These are phyloP conservation scores for Lepidium sativum DNA, from an alignment of 345 rosid species.

Conservation along the genomic window DNA sequence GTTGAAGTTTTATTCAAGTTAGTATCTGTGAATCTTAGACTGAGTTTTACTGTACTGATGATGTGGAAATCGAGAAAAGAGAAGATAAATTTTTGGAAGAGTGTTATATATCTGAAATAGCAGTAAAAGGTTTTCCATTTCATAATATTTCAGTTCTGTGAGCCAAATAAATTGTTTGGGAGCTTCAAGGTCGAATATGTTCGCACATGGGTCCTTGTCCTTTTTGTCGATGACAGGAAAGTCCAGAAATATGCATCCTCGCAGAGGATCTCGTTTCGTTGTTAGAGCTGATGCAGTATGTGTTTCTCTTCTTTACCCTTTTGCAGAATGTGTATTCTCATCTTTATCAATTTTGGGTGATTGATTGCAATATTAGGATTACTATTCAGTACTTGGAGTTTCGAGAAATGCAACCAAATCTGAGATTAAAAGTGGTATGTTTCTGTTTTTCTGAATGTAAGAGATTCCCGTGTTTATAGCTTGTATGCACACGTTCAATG, in stretches of 20 bases:
- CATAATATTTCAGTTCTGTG: conserved; percentile 31
- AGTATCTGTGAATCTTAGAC: neutral
- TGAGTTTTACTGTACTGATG: neutral
- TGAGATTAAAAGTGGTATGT: conserved; percentile 86
- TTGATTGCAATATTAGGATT: conserved; percentile 45
- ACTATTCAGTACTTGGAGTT: conserved; percentile 83
- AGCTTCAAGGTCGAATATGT: conserved; percentile 55
- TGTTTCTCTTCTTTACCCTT: conserved; percentile 12
- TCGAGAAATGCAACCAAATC: conserved; percentile 85
- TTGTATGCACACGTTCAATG: neutral
- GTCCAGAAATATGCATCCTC: conserved; percentile 35
- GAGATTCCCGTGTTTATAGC: neutral
- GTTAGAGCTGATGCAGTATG: conserved; percentile 86
- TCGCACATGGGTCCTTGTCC: conserved; percentile 47
- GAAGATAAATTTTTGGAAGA: neutral
- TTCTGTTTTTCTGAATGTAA: neutral
- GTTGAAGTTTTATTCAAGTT: neutral
- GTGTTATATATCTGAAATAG: neutral
- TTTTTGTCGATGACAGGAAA: conserved; percentile 32
- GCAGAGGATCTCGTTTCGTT: conserved; percentile 47
- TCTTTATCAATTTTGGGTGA: neutral
- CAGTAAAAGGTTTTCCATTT: neutral
- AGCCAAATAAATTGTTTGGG: conserved; percentile 43
- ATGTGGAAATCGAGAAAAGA: neutral
- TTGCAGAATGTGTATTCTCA: neutral